Evolutionary conservation across 805 yeast species (phyloP), one percentile per base, ranked within the genome.

Genomic region (Candida sanyiensis): DNA sequence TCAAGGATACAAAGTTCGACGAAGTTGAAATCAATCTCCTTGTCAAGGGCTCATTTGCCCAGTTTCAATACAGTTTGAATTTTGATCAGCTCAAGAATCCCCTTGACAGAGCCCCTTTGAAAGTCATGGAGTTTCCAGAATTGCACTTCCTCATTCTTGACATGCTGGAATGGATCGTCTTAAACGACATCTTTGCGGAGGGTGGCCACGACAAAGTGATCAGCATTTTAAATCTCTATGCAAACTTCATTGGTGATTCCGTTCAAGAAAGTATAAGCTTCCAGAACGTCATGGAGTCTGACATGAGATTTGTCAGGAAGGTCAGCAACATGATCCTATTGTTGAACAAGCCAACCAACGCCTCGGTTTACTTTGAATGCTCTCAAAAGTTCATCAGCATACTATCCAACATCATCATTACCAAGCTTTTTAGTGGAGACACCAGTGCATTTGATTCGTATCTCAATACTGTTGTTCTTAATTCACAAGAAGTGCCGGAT

Each of bases 1-100:
- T 80, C 36, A 57, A 68, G 46, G 69, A 73, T 47, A 67, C 69
- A 42, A 66, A 67, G 28, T 54, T 78, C 5, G 49, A 55, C 43
- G 21, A 43, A 35, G 30, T 39, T 25, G 51, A 47, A 30, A 16
- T 69, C 9, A 51, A 68, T 24, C 48, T 63, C 8, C 47, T 74
- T 10, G 63, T 73, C 49, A 52, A 70, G 37, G 69, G 75, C 6
- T 61, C 70, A 12, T 66, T 75, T 62, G 75, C 77, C 2, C 53
- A 64, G 12, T 64, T 62, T 8, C 62, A 60, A 25, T 43, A 46
- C 13, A 54, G 50, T 25, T 34, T 47, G 34, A 33, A 46, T 11
- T 54, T 55, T 33, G 39, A 45, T 3, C 40, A 42, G 34, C 46
- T 49, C 10, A 28, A 43, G 16, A 17, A 6, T 17, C 46, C 40